These are phyloP conservation scores for Paramecium primaurelia DNA, from an alignment of 73 alveolate genomes.

Conservation along the genomic window DNA sequence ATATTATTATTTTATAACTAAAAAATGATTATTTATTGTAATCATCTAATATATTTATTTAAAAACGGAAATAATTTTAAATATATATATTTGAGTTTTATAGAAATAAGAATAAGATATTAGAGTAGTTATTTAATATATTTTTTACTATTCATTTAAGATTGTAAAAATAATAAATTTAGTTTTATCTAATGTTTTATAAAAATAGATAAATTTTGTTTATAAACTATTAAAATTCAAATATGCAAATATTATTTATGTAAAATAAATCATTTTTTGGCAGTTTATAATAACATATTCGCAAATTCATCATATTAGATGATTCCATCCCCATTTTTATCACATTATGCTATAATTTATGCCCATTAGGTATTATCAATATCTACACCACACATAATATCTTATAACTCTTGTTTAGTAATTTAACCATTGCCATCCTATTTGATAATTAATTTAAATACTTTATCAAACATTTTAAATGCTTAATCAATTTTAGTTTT, in stretches of 20 bases:
- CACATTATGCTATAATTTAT: constrained; percentile 23
- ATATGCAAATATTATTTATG: neutral
- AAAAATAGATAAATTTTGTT: neutral
- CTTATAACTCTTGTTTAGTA: neutral
- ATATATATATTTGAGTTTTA: too few relatives aligned
- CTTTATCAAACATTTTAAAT: constrained; percentile 26
- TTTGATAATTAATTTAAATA: neutral
- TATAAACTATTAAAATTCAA: neutral
- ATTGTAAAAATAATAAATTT: too few relatives aligned
- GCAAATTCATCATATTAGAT: constrained; percentile 31
- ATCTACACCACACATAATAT: constrained; percentile 49
- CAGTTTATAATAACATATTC: neutral
- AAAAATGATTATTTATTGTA: neutral
- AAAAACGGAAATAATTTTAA: neutral
- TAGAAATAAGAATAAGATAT: too few relatives aligned
- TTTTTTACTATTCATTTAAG: too few relatives aligned
- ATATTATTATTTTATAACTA: neutral
- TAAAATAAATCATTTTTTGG: neutral
- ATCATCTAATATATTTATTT: too few relatives aligned
- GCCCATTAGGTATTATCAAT: constrained; percentile 32
- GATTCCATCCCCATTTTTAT: constrained; percentile 56
- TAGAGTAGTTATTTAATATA: too few relatives aligned
- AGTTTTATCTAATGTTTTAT: too few relatives aligned
- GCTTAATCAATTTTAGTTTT: neutral
- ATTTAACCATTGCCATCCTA: constrained; percentile 54